These are phyloP conservation scores for Histomonas meleagridis DNA, from an alignment of 208 protist species.

Conservation along the genomic window DNA sequence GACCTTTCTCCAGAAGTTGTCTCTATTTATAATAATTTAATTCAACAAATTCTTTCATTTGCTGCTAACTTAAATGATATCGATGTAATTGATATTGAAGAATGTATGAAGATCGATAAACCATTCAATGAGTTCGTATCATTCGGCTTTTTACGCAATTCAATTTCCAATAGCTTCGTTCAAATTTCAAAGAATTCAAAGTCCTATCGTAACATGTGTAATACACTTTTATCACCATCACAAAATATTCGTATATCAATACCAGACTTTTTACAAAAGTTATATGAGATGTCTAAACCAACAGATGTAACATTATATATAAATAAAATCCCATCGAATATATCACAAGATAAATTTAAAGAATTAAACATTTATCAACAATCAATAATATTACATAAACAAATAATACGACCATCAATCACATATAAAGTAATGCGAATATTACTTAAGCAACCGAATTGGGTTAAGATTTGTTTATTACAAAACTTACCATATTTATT, in stretches of 20 bases:
- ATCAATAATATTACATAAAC: not conserved
- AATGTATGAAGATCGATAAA: not conserved
- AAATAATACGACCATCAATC: not conserved
- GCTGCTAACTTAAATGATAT: not conserved
- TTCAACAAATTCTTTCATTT: not conserved
- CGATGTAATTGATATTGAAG: not conserved
- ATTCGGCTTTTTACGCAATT: not conserved
- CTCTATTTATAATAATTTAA: not conserved
- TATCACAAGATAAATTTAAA: not conserved
- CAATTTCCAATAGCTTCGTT: no score
- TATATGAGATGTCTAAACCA: not conserved
- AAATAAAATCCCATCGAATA: not conserved
- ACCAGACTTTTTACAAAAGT: no score
- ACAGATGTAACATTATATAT: not conserved
- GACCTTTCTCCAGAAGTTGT: no score
- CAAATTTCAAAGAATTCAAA: no score
- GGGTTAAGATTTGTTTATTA: not conserved
- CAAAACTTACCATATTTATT: not conserved
- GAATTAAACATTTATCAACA: not conserved
- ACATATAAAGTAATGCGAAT: not conserved
- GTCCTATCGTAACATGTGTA: no score
- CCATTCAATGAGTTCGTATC: not conserved
- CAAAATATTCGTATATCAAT: no score
- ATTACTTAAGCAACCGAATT: not conserved
- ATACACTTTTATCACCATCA: no score